Base-by-base conservation (phyloP, 495 filamentous ascomycete species). In the Xylaria sp. region DNA sequence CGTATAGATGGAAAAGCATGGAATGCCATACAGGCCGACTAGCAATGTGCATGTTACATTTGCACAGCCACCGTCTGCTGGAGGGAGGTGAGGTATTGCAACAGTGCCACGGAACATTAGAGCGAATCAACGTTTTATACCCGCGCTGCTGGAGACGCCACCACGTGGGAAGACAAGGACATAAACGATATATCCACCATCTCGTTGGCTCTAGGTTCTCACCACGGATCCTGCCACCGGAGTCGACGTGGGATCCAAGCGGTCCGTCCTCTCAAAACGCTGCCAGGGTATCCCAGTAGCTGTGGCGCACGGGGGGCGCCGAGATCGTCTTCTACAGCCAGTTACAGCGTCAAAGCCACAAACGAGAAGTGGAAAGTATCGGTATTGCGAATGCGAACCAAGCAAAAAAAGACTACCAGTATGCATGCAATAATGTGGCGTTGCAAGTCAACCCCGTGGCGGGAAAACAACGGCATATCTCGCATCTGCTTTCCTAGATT, bases 141-240 rank as follows among this genome's bases (percentile, higher is more conserved):
- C 57, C 37, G 43, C 19, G 40, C 33, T 31, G 44, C 9, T 19
- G 46, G 58, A 19, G 40, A 40, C 69, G 69, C 69, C 69, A 71
- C 69, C 69, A 71, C 69, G 69, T 71, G 69, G 69, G 24, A 46
- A 29, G 52, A 55, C 52, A 55, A 29, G 52, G 52, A 55, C 26
- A 55, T 31, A 26, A 52, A 52, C 24, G 8, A 26, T 26, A 52
- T 52, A 9, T 5, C 48, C 14, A 29, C 61, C 40, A 43, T 63
- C 61, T 48, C 40, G 40, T 29, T 46, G 61, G 61, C n/a, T 52
- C 24, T 21, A 1, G 11, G 17, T 24, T 40, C 44, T 37, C 41
- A 48, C 37, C 35, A 6, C 7, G 37, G 26, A 55, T 29, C 29
- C 26, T 31, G 52, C 26, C 52, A 46, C 8, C 61, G 17, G 41